Evolutionary conservation across 2,329 filamentous ascomycete species (phyloP).

Genomic region (Botrytis porri): DNA sequence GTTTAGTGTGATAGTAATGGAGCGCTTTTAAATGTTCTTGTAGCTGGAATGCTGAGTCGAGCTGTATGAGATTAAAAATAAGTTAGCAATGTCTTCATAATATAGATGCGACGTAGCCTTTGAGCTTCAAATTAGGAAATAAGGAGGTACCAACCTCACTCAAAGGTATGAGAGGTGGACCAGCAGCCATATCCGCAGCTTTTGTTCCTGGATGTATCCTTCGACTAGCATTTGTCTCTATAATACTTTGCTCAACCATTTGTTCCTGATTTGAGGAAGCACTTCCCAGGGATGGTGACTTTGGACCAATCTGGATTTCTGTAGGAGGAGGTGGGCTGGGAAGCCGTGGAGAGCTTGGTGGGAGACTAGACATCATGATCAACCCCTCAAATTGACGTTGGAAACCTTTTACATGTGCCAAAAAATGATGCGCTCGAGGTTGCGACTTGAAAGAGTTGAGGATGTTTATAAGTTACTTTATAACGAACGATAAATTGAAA

Average conservation of each 20-base stretch:
- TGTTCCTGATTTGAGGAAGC: conserved; percentile 58
- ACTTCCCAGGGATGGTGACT: conserved; percentile 66
- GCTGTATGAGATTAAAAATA: conserved; percentile 48
- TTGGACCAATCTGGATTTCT: conserved; percentile 85
- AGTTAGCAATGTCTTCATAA: conserved; percentile 26
- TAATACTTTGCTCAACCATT: conserved; percentile 55
- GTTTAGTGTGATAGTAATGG: conserved; percentile 76
- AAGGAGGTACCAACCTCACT: conserved; percentile 62
- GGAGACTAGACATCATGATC: conserved; percentile 48
- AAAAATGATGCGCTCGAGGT: conserved; percentile 3
- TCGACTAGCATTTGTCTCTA: conserved; percentile 73
- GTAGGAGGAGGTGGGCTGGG: conserved; percentile 92
- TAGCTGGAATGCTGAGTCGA: conserved; percentile 94
- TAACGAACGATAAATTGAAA: background rate
- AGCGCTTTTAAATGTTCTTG: conserved; percentile 95
- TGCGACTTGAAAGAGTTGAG: background rate
- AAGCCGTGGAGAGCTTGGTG: conserved; percentile 82
- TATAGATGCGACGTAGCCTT: conserved; percentile 18
- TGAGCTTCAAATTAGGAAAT: background rate
- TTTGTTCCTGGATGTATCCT: conserved; percentile 91
- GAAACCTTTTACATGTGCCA: conserved; percentile 15
- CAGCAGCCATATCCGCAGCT: conserved; percentile 87
- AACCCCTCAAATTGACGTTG: conserved; percentile 25
- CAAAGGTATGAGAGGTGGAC: conserved; percentile 82
- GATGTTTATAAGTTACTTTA: background rate